phyloP scores from a whole-genome alignment of 2,329 filamentous ascomycete genomes.

The Orbilia blumenaviensis region DNA sequence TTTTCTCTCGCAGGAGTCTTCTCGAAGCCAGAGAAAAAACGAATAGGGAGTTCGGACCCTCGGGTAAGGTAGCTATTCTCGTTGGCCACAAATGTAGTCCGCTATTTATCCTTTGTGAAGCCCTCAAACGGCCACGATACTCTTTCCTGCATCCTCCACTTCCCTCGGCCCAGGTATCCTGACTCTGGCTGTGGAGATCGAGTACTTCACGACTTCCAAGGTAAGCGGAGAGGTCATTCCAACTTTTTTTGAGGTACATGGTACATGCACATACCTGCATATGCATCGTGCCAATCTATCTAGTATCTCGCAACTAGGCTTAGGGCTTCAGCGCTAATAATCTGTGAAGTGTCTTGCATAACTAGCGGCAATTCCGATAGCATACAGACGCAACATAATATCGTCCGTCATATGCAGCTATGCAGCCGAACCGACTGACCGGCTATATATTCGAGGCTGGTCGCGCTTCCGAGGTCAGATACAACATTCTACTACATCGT shows the following conservation, averaged over 20 bases:
- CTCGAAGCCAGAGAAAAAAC: not conserved
- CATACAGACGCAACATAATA: slow-evolving; percentile 4
- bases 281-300: slow-evolving; percentile 10
- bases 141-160: slow-evolving; percentile 4
- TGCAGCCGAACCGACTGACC: slow-evolving; percentile 33
- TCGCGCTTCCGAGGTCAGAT: slow-evolving; percentile 37
- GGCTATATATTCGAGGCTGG: slow-evolving; percentile 41
- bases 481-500: not conserved
- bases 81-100: slow-evolving; percentile 1
- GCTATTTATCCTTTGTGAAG: slow-evolving; percentile 9
- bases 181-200: slow-evolving; percentile 10
- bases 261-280: slow-evolving; percentile 12
- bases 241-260: slow-evolving; percentile 22
- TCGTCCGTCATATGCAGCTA: slow-evolving; percentile 5
- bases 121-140: slow-evolving; percentile 3
- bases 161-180: not conserved
- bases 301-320: slow-evolving; percentile 16
- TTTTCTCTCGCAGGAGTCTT: slow-evolving; percentile 16
- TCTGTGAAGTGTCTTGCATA: slow-evolving; percentile 25
- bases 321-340: slow-evolving; percentile 33
- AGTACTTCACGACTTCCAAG: slow-evolving; percentile 13
- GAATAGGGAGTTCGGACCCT: slow-evolving; percentile 5
- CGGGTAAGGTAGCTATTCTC: slow-evolving; percentile 8
- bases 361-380: slow-evolving; percentile 22
- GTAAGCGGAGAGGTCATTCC: slow-evolving; percentile 19